phyloP scores from a whole-genome alignment of 2,329 filamentous ascomycete species.

The Scorias spongiosa region DNA sequence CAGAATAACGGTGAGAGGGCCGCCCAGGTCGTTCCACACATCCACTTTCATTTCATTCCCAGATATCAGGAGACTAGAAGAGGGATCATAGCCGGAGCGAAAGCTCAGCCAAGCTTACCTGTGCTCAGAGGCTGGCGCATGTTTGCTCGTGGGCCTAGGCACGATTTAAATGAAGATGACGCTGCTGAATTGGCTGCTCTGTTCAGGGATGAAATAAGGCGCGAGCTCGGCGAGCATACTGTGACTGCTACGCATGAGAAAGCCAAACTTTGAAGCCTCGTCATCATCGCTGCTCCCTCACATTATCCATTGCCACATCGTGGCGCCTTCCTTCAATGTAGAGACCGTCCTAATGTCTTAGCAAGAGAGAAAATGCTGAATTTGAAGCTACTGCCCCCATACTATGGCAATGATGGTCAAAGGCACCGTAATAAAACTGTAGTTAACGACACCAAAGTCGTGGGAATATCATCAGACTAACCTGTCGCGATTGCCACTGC shows the following conservation, averaged over 20 bases:
- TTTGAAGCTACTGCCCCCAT: too few species aligned
- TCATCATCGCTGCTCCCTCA: too few species aligned
- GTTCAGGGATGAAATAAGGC: constrained; percentile 25
- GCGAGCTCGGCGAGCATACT: constrained; percentile 16
- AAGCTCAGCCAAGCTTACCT: constrained; percentile 24
- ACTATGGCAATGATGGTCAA: too few species aligned
- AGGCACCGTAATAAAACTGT: too few species aligned
- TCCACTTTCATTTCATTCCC: constrained; percentile 91
- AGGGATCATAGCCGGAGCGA: constrained; percentile 38
- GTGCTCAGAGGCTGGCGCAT: constrained; percentile 55
- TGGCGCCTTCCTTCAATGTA: too few species aligned
- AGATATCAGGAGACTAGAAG: constrained; percentile 41
- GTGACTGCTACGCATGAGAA: neutral
- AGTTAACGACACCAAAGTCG: too few species aligned
- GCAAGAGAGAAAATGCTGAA: too few species aligned
- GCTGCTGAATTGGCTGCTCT: constrained; percentile 43
- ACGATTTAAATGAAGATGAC: constrained; percentile 65
- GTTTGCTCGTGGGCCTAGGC: constrained; percentile 60
- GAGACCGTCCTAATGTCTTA: too few species aligned
- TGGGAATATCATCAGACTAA: too few species aligned
- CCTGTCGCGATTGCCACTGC: too few species aligned
- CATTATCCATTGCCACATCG: too few species aligned
- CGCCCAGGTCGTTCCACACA: constrained; percentile 82
- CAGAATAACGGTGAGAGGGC: constrained; percentile 86
- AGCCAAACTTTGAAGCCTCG: neutral